A percentile compares a stretch with the other conserved stretches of the same genome.
These are phyloP conservation scores for Sugiyamaella sp. DNA, from an alignment of 1,139 yeast species.

Conservation along the genomic window DNA sequence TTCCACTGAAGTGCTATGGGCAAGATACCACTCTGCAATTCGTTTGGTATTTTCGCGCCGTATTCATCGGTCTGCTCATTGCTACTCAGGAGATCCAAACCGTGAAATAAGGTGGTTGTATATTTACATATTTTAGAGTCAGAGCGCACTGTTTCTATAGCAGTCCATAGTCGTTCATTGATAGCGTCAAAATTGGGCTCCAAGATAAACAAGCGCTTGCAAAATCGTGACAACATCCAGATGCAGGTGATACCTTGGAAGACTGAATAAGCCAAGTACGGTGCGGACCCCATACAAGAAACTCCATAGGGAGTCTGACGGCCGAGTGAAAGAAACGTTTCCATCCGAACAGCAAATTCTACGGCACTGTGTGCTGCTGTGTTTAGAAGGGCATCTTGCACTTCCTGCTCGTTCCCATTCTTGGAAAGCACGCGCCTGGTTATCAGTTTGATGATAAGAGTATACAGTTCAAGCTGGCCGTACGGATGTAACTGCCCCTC, in stretches of 20 bases:
- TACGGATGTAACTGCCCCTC: constrained; percentile 18
- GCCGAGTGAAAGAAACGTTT: constrained; percentile 13
- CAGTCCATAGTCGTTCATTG: constrained; percentile 7
- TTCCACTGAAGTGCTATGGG: constrained; percentile 15
- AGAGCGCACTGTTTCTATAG: constrained; percentile 13
- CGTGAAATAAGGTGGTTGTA: constrained; percentile 15
- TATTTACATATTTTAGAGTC: constrained; percentile 14
- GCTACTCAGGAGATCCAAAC: constrained; percentile 15
- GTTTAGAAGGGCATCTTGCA: neutral
- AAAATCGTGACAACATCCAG: constrained; percentile 17
- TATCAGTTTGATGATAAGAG: constrained; percentile 7
- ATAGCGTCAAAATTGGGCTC: constrained; percentile 14
- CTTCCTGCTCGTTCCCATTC: neutral
- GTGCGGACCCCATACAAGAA: constrained; percentile 18
- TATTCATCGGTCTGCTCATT: constrained; percentile 7
- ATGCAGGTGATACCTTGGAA: constrained; percentile 19
- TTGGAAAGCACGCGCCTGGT: constrained; percentile 14
- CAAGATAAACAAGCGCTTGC: constrained; percentile 8
- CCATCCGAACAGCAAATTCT: constrained; percentile 16
- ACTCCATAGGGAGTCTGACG: constrained; percentile 16
- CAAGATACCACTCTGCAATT: constrained; percentile 15
- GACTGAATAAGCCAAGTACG: constrained; percentile 12
- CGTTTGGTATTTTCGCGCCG: constrained; percentile 11
- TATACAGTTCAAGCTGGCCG: constrained; percentile 18
- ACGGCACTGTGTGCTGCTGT: neutral